Evolutionary conservation across 805 yeast genomes (phyloP).

Genomic region (Candida manassasensis): DNA sequence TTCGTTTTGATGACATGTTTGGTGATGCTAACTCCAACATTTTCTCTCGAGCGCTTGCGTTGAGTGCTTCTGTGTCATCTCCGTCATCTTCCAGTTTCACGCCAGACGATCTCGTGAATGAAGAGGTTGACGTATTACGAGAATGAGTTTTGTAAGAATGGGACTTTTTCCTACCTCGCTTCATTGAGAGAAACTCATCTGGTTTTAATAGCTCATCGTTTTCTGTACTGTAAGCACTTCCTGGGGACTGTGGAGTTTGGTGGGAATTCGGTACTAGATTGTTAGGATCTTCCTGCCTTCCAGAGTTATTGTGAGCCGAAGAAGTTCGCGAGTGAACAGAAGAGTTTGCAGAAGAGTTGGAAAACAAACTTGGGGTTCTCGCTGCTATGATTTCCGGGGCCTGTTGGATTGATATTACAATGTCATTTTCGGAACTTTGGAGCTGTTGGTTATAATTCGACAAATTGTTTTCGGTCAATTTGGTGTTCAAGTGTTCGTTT

Average conservation of each 20-base stretch:
- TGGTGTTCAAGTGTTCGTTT: constrained; percentile 2
- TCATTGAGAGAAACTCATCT: constrained; percentile 36
- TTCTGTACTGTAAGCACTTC: constrained; percentile 2
- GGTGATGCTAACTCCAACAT: constrained; percentile 65
- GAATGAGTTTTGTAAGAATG: constrained; percentile 16
- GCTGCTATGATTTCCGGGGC: constrained; percentile 41
- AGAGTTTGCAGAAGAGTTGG: constrained; percentile 39
- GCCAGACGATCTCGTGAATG: constrained; percentile 5
- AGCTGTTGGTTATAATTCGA: constrained; percentile 15
- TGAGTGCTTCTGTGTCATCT: constrained; percentile 24
- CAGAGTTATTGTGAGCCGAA: background rate
- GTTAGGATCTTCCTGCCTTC: constrained; percentile 6
- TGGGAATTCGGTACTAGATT: constrained; percentile 3
- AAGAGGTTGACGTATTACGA: constrained; percentile 15
- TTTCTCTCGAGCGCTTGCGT: constrained; percentile 42
- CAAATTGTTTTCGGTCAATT: constrained; percentile 15
- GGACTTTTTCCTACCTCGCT: constrained; percentile 37
- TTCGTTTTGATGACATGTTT: constrained; percentile 45
- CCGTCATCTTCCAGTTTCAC: constrained; percentile 20
- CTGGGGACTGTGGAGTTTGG: constrained; percentile 3
- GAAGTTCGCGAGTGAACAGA: constrained; percentile 21
- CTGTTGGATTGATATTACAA: constrained; percentile 18
- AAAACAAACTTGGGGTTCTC: constrained; percentile 53
- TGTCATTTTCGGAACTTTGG: constrained; percentile 10
- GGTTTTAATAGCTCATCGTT: constrained; percentile 18